Base-by-base conservation (phyloP, 2,329 filamentous ascomycete genomes). In the Periconia sp. region DNA sequence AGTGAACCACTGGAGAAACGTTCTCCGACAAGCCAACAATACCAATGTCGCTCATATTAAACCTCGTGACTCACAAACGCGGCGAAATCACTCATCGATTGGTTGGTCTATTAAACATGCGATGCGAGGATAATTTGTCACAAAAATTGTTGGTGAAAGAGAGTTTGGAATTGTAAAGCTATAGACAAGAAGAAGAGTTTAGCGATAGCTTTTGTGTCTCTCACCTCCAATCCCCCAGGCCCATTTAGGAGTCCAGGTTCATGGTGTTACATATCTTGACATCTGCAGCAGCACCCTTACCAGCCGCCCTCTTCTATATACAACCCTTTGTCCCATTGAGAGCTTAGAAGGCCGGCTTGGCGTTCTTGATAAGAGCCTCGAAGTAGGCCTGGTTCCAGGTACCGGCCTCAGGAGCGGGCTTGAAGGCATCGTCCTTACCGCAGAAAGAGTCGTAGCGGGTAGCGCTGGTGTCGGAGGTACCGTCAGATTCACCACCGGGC, bases 391-490 rank as follows among this genome's bases (percentile, higher is more conserved):
- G 71, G 67, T 86, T 85, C 85, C 85, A 89, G 12, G 75, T 69
- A 29, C 86, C 86, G 9, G 86, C 85, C 70, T 89, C 84, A 15
- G 86, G 86, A 2, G 85, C 82, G 1, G 86, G 85, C 67, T 81
- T 68, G 39, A 85, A 73, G 2, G 83, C 66, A 57, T 82, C 78
- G 0, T 70, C 56, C 22, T 75, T 70, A 7, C 82, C 82, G 50
- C 83, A 85, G 71, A 78, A 76, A 32, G 68, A 68, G 62, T 83
- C 80, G 56, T 81, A 84, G 21, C 78, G 75, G 22, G 67, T 61
- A 4, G 82, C 76, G 15, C 41, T 45, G 2, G 59, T 46, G 41
- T 73, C 62, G 23, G 57, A 66, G 0, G 77, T 79, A 44, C 77
- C 77, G 52, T 80, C 78, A 15, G 71, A 73, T 63, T 80, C 78